A percentile compares a stretch with the other conserved stretches of the same genome.
phyloP scores from a whole-genome alignment of 495 filamentous ascomycete genomes.

The Clohesyomyces aquaticus region DNA sequence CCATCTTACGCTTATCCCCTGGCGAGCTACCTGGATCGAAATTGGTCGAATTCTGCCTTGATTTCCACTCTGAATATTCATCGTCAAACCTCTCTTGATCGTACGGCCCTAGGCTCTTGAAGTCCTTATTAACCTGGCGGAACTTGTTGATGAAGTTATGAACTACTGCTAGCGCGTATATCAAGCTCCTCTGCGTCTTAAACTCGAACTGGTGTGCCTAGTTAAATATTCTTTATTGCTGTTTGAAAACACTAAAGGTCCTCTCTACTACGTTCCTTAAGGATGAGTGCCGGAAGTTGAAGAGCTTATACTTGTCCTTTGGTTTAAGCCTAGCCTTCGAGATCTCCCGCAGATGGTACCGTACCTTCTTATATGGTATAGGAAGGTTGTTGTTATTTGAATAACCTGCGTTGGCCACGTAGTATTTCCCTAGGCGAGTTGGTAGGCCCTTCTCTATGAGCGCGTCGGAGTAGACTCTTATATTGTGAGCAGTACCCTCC shows the following conservation, averaged over 20 bases:
- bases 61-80: not conserved
- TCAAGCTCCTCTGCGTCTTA: not conserved
- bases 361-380: not conserved
- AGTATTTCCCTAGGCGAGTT: not conserved
- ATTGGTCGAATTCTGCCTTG: too few species aligned
- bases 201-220: not conserved
- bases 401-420: too few species aligned
- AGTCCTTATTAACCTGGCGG: constrained; percentile 1
- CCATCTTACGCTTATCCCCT: too few species aligned
- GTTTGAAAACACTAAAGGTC: constrained; percentile 14
- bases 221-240: constrained; percentile 1
- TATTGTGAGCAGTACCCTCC: constrained; percentile 13
- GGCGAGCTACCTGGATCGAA: too few species aligned
- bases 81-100: not conserved
- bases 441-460: not conserved
- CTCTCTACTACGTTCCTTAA: constrained; percentile 6
- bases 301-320: not conserved
- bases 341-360: constrained; percentile 5
- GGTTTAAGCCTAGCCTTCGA: not conserved
- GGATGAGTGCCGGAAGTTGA: constrained; percentile 1
- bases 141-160: constrained; percentile 7
- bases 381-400: too few species aligned
- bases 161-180: not conserved
- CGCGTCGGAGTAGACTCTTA: not conserved
- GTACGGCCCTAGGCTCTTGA: not conserved